Base-by-base conservation (phyloP, 345 rosid species). In the Eucalyptus sp. region DNA sequence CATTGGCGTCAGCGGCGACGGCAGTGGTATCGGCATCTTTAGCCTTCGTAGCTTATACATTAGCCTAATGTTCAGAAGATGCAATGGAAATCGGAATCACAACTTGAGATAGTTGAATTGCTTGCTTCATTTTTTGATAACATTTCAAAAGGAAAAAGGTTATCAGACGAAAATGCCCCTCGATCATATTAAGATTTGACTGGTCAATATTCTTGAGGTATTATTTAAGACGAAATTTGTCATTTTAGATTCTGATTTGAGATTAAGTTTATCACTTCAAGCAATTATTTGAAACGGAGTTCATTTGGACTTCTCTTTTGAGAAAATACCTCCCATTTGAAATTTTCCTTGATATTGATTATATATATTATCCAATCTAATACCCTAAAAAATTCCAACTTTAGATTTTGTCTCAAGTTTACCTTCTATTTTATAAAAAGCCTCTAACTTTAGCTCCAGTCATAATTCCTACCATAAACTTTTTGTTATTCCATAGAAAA, bases 1-100 rank as follows among this genome's bases (percentile, higher is more conserved):
- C 62, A 24, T 56, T 2, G 62, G 62, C 29, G 1, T 4, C 3
- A 2, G 0, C 3, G 2, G 1, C 3, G 3, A 0, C 3, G 2
- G 1, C 0, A 4, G 3, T 56, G 29, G 3, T 25, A 56, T 56
- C 3, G 2, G 2, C 62, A 22, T 25, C 29, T 5, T 52, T 52
- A 52, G 58, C 25, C 25, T 52, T 52, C 4, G 0, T 4, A 56
- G 3, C 62, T 56, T 56, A 10, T 56, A 1, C 62, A 56, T 56
- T 3, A 4, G 2, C 13, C 62, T 2, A 24, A 56, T 56, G 13
- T 1, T 56, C 1, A 56, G 1, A 56, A 56, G 62, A 56, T 22
- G 29, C 29, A 56, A 25, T 56, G 1, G 6, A 56, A 56, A 56
- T 56, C 1, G 7, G 2, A 56, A 56, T 24, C 29, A 56, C 62